Evolutionary conservation across 2,329 filamentous ascomycete species (phyloP), one percentile per base, ranked within the genome.

Genomic region (Chaetomiaceae sp.): DNA sequence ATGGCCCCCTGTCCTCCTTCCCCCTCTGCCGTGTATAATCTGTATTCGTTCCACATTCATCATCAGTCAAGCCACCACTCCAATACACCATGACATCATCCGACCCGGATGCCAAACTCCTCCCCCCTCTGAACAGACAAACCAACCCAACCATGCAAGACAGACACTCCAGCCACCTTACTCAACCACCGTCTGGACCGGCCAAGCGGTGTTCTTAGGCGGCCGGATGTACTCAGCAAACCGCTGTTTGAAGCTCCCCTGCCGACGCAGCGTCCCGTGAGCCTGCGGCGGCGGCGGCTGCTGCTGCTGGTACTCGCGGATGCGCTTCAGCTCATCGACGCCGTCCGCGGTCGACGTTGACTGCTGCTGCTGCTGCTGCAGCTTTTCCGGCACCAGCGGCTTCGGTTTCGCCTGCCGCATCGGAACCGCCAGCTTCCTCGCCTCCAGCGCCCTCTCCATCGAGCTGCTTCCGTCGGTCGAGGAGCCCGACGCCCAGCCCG

Each of bases 171-270:
- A 1, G n/a, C n/a, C n/a, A n/a, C n/a, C 14, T 41, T 16, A 54
- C 40, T 54, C 52, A 5, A 45, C 44, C 17, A 54, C 16, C 35
- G 52, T 42, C 21, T 37, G 44, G 9, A 48, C 23, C 3, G 9
- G 23, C 13, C 35, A 20, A 9, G 8, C 31, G 7, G 8, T 21
- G 10, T 21, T 20, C 41, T 51, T 51, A 7, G 59, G 39, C 38
- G 63, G 63, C 21, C 58, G 58, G 31, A 66, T 63, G n/a, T 66
- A 66, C 34, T 82, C 76, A 8, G 74, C 73, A 40, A 84, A 76
- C 25, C 53, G 56, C 59, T 79, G 73, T 50, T 69, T 75, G n/a
- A 65, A 54, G 49, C 63, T 65, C 8, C 50, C 50, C 54, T 66
- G 61, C 31, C 57, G 56, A 35, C 55, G 55, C 37, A 64, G 46